Percentiles rank a stretch among this genome's conserved stretches.
phyloP scores from a whole-genome alignment of 306 rosid species.

The Fagus sylvatica region DNA sequence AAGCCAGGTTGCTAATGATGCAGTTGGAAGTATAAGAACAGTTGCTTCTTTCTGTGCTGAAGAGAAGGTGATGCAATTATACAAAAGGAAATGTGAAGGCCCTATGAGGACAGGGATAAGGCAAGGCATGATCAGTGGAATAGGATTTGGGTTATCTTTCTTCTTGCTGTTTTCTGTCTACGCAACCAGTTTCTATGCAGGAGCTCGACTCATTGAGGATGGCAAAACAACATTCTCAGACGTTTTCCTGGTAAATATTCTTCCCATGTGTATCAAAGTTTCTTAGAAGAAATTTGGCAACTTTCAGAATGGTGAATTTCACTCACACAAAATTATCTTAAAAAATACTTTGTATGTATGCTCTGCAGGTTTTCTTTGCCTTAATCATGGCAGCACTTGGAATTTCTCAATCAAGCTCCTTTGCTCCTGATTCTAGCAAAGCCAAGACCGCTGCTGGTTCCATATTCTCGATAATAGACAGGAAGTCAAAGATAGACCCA shows the following conservation, averaged over 20 bases:
- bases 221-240: constrained; percentile 52
- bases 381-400: constrained; percentile 36
- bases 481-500: constrained; percentile 39
- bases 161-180: constrained; percentile 47
- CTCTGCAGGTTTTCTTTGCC: constrained; percentile 51
- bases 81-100: constrained; percentile 56
- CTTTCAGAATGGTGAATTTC: not conserved
- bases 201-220: constrained; percentile 49
- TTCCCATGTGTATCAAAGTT: not conserved
- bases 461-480: constrained; percentile 37
- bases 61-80: constrained; percentile 55
- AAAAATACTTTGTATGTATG: not conserved
- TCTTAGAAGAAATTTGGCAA: not conserved
- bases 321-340: not conserved
- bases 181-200: constrained; percentile 55
- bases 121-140: constrained; percentile 51
- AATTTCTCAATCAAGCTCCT: constrained; percentile 40
- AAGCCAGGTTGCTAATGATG: constrained; percentile 68
- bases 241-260: constrained; percentile 51
- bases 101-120: constrained; percentile 49
- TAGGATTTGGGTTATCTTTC: constrained; percentile 58
- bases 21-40: constrained; percentile 60
- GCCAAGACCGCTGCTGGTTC: constrained; percentile 42
- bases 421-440: constrained; percentile 45
- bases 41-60: constrained; percentile 72